Conservation (phyloP, 163 green algal genomes). For the Chloromonas sp. region DNA sequence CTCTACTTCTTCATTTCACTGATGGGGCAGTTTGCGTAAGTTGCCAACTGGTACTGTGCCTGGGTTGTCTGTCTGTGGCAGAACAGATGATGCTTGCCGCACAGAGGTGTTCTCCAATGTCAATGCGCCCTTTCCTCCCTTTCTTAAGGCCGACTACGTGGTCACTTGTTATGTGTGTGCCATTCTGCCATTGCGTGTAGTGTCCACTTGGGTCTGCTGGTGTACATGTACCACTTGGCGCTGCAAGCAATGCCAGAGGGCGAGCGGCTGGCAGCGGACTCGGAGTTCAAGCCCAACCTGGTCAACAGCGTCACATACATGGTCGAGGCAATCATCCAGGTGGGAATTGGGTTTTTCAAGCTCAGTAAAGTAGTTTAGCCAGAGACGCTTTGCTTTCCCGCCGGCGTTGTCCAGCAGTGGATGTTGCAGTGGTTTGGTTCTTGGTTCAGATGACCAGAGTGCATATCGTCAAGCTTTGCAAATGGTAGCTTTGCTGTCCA, state of each 20-base stretch:
- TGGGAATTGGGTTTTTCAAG: neutral
- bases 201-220: conserved; percentile 29
- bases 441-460: neutral
- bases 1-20: conserved; percentile 87
- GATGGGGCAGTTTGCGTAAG: conserved; percentile 81
- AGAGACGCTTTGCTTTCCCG: neutral
- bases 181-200: neutral
- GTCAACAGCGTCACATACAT: conserved; percentile 97
- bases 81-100: no score
- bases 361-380: no score
- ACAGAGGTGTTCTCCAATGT: no score
- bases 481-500: no score
- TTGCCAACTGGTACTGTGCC: no score
- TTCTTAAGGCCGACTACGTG: no score
- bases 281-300: conserved; percentile 93
- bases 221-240: conserved; percentile 42
- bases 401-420: neutral
- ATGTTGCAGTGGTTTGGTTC: neutral
- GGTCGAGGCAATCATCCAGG: conserved; percentile 78
- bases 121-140: no score
- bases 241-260: conserved; percentile 44
- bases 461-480: no score
- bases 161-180: no score
- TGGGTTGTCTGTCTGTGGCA: no score
- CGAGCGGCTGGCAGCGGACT: conserved; percentile 69